Evolutionary conservation across 768 basidiomycete species (phyloP), one percentile per base, ranked within the genome.

Genomic region (Candolleomyces eurysporus): DNA sequence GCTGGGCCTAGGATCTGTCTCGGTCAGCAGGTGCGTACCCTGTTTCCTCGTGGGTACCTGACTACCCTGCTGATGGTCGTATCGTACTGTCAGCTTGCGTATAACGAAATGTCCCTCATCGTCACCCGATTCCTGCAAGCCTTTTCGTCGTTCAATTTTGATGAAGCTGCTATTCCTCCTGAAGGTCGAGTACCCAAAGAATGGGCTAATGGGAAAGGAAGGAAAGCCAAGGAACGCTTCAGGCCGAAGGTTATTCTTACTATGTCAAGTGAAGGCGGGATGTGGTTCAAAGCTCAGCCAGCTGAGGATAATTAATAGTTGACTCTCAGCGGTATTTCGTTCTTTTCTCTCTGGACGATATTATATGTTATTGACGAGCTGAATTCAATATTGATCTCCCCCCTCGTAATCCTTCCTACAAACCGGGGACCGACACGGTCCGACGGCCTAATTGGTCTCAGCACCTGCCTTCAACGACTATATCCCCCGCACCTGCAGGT

Each of bases 1-100:
- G 86, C 85, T 0, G 88, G 85, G 1, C 88, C 87, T 5, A 76
- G 88, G 10, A 84, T 86, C 62, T 88, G 87, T 59, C 76, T 87
- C 9, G 87, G 72, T 9, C 72, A 75, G 60, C 72, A 75, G 67
- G 72, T 71, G 32, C 7, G 62, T 46, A 40, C 58, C 11, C 48
- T 49, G 48, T 43, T 7, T 13, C 45, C 45, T 5, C 7, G 1
- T 3, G 17, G 45, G 19, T 9, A 56, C 26, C 2, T 46, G 19
- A 46, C 42, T 43, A 3, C 42, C 11, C 11, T 5, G 4, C 4
- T 26, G 26, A 26, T 26, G 26, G 26, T 26, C 26, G 26, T 26
- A 26, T 26, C 3, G 10, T 6, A 31, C 51, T 36, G 8, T 17
- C 22, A 84, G 79, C 82, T 82, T 61, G 83, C 84, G 21, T 84